Percentiles rank a stretch among this genome's conserved stretches.
Conservation (phyloP, 306 rosid species). For the Vigna unguiculata region DNA sequence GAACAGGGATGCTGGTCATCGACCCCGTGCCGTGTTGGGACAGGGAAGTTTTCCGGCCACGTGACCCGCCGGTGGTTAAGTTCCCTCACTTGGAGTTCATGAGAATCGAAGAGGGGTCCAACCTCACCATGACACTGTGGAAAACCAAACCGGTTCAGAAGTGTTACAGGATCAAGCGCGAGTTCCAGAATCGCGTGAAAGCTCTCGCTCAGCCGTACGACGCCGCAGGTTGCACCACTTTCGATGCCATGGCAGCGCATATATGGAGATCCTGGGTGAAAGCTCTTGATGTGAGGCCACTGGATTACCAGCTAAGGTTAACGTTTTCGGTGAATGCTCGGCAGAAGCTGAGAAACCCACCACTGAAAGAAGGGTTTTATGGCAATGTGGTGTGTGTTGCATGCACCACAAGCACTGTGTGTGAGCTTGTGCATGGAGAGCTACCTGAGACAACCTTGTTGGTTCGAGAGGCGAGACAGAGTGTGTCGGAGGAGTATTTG, state of each 20-base stretch:
- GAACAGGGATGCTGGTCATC: constrained; percentile 54
- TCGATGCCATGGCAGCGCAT: constrained; percentile 91
- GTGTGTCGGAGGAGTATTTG: constrained; percentile 77
- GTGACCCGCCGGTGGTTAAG: constrained; percentile 64
- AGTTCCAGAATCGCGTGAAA: constrained; percentile 69
- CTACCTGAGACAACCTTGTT: constrained; percentile 57
- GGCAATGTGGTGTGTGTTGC: constrained; percentile 86
- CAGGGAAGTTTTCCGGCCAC: constrained; percentile 68
- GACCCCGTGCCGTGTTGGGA: constrained; percentile 82
- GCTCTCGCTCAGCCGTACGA: constrained; percentile 57
- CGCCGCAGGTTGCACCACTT: constrained; percentile 61
- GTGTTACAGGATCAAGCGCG: constrained; percentile 73
- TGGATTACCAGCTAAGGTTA: constrained; percentile 68
- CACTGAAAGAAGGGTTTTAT: constrained; percentile 76
- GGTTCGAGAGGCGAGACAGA: constrained; percentile 69
- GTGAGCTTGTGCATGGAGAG: constrained; percentile 60
- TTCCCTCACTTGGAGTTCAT: constrained; percentile 83
- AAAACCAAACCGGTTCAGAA: constrained; percentile 70
- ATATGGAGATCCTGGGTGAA: constrained; percentile 94
- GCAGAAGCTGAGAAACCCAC: constrained; percentile 62
- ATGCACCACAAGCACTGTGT: constrained; percentile 65
- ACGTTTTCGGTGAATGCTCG: constrained; percentile 84
- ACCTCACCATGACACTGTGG: constrained; percentile 67
- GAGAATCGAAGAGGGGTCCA: constrained; percentile 83
- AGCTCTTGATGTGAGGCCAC: constrained; percentile 81